Evolutionary conservation across 305 asterid species (phyloP).

Genomic region (Ilex paraguariensis): DNA sequence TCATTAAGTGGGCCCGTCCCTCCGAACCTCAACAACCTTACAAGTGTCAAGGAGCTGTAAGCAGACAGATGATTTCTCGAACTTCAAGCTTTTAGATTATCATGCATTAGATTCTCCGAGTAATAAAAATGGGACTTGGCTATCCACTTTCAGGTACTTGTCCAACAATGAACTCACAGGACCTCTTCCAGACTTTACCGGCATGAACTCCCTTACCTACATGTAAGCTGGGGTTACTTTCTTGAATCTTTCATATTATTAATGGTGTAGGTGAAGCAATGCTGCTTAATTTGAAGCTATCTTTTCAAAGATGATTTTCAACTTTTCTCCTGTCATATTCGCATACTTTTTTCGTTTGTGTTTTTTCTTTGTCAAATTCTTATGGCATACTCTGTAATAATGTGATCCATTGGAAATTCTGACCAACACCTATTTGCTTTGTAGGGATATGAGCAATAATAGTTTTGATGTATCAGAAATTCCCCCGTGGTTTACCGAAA

Average conservation of each 20-base stretch:
- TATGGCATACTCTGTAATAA: neutral
- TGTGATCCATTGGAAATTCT: conserved; percentile 12
- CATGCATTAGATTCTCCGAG: neutral
- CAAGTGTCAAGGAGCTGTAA: conserved; percentile 65
- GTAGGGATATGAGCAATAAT: conserved; percentile 95
- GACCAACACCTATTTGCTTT: conserved; percentile 11
- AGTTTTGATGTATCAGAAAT: conserved; percentile 55
- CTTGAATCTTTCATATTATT: neutral
- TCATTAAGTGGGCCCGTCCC: conserved; percentile 55
- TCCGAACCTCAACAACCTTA: conserved; percentile 46
- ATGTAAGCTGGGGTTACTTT: conserved; percentile 42
- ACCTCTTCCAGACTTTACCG: conserved; percentile 55
- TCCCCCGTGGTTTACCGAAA: conserved; percentile 60
- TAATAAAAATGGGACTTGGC: conserved; percentile 10
- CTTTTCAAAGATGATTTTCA: neutral
- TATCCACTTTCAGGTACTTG: conserved; percentile 50
- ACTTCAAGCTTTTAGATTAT: neutral
- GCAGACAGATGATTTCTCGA: conserved; percentile 10
- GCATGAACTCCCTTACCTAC: conserved; percentile 44
- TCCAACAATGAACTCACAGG: conserved; percentile 71
- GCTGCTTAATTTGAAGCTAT: neutral
- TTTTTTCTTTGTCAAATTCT: conserved; percentile 1
- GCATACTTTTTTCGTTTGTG: neutral
- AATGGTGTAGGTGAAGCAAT: neutral
- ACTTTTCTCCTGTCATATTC: neutral